phyloP scores from a whole-genome alignment of 805 yeast genomes.

The Schwanniomyces polymorphus region DNA sequence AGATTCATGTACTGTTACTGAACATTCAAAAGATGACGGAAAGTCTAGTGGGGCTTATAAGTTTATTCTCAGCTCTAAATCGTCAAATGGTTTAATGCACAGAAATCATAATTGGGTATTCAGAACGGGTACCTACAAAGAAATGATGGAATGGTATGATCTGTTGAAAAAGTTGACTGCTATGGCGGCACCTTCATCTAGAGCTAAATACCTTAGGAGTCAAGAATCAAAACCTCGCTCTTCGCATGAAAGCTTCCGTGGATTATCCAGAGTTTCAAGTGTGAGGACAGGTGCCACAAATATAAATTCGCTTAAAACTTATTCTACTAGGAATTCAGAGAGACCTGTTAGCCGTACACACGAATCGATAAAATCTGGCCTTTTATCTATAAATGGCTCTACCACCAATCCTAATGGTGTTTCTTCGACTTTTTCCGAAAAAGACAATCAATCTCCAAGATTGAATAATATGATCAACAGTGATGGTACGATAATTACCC shows the following conservation, averaged over 20 bases:
- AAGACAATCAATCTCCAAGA: conserved; percentile 34
- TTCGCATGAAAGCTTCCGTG: conserved; percentile 3
- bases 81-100: conserved; percentile 68
- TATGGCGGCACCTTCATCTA: conserved; percentile 58
- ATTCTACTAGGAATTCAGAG: conserved; percentile 4
- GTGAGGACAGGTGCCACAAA: conserved; percentile 13
- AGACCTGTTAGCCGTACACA: neutral
- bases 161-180: conserved; percentile 70
- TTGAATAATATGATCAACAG: conserved; percentile 43
- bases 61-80: conserved; percentile 75
- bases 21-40: conserved; percentile 75
- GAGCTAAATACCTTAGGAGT: conserved; percentile 41
- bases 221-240: neutral
- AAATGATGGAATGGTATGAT: conserved; percentile 82
- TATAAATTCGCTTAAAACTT: conserved; percentile 13
- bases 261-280: conserved; percentile 18
- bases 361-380: conserved; percentile 13
- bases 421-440: conserved; percentile 39
- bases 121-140: conserved; percentile 77
- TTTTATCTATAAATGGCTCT: conserved; percentile 22
- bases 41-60: conserved; percentile 58
- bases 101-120: conserved; percentile 94
- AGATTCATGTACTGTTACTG: conserved; percentile 78
- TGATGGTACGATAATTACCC: conserved; percentile 45
- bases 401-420: conserved; percentile 18